A percentile compares a stretch with the other conserved stretches of the same genome.
These are phyloP conservation scores for Diaporthe destruens DNA, from an alignment of 2,329 filamentous ascomycete species.

Conservation along the genomic window DNA sequence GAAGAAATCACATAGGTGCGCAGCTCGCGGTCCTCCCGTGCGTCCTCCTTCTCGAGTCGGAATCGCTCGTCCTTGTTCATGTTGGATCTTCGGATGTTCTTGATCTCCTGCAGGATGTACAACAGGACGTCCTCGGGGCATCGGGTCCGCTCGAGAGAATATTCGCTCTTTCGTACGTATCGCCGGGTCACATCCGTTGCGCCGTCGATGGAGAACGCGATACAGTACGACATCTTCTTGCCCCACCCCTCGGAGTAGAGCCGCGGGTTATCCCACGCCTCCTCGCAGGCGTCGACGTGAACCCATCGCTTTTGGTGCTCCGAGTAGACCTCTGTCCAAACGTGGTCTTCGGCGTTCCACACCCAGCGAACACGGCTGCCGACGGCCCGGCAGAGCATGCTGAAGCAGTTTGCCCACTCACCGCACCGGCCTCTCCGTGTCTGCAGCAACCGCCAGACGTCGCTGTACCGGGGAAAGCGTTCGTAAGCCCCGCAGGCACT, in stretches of 20 bases:
- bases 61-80: slow-evolving; percentile 89
- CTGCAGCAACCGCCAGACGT: slow-evolving; percentile 92
- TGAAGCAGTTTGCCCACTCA: slow-evolving; percentile 99
- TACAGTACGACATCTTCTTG: slow-evolving; percentile 96
- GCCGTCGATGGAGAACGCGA: slow-evolving; percentile 94
- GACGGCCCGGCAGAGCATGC: slow-evolving; percentile 95
- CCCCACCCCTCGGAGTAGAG: slow-evolving; percentile 96
- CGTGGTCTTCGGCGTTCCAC: slow-evolving; percentile 97
- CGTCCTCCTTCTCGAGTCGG: slow-evolving; percentile 83
- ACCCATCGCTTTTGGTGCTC: slow-evolving; percentile 94
- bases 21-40: slow-evolving; percentile 80
- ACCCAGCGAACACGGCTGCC: slow-evolving; percentile 95
- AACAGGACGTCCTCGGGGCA: slow-evolving; percentile 91
- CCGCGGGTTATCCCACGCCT: slow-evolving; percentile 92
- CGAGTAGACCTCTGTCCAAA: slow-evolving; percentile 98
- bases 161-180: slow-evolving; percentile 78
- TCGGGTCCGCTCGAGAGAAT: slow-evolving; percentile 80
- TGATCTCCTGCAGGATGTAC: slow-evolving; percentile 93
- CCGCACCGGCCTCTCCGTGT: slow-evolving; percentile 88
- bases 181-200: slow-evolving; percentile 75
- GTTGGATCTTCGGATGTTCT: slow-evolving; percentile 83
- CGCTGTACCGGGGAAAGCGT: slow-evolving; percentile 92
- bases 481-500: slow-evolving; percentile 82
- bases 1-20: slow-evolving; percentile 79
- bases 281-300: slow-evolving; percentile 96